A percentile compares a stretch with the other conserved stretches of the same genome.
Evolutionary conservation across 106 monocot genomes (phyloP).

Genomic region (Dendrobium huoshanense): DNA sequence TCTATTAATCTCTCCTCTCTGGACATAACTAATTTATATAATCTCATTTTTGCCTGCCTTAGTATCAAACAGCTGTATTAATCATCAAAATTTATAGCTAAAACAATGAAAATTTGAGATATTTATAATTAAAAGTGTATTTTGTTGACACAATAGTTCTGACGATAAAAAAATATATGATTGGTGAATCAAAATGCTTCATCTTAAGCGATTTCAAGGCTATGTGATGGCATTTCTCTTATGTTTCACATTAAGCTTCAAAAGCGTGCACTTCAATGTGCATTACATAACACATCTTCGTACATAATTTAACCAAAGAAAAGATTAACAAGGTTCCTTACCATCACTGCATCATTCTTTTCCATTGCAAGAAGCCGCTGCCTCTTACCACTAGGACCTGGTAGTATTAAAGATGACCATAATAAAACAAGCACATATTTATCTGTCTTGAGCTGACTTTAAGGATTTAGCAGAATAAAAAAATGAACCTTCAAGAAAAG

Average conservation of each 20-base stretch:
- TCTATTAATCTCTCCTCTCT: too few relatives aligned
- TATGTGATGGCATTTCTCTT: too few relatives aligned
- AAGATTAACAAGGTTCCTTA: not conserved
- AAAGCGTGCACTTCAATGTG: not conserved
- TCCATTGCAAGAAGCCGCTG: conserved; percentile 9
- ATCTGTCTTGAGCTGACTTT: not conserved
- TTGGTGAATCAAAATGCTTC: too few relatives aligned
- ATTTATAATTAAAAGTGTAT: too few relatives aligned
- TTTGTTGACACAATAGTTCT: too few relatives aligned
- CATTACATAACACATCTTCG: not conserved
- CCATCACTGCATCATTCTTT: not conserved
- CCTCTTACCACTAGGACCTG: conserved; percentile 8
- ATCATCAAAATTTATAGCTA: too few relatives aligned
- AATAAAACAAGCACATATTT: not conserved
- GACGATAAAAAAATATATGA: too few relatives aligned
- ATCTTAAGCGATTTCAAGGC: too few relatives aligned
- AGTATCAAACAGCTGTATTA: too few relatives aligned
- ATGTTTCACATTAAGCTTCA: not conserved
- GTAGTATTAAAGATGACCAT: conserved; percentile 1
- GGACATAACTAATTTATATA: too few relatives aligned
- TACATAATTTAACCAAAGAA: not conserved
- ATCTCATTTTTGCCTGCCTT: too few relatives aligned
- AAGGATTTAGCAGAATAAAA: not conserved
- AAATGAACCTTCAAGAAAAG: not conserved
- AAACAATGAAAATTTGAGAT: too few relatives aligned